These are phyloP conservation scores for Excoecaria cochinchinensis DNA, from an alignment of 345 rosid genomes.

Conservation along the genomic window DNA sequence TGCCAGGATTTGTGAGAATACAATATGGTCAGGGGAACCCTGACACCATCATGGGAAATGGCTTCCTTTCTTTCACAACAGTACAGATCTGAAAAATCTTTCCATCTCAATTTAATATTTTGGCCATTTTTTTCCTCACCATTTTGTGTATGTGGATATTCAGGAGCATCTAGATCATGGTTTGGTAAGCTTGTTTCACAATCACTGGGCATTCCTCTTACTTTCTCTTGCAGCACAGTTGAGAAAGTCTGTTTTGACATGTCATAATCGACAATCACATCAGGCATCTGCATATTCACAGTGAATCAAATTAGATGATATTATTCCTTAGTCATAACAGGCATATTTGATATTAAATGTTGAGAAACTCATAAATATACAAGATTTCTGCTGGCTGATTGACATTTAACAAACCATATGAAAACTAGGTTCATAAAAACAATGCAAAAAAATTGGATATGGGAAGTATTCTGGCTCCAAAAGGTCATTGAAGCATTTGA, in stretches of 20 bases:
- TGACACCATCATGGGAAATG: constrained; percentile 68
- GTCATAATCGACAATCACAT: constrained; percentile 76
- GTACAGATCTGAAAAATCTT: constrained; percentile 51
- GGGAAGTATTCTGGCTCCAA: neutral
- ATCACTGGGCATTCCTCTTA: constrained; percentile 30
- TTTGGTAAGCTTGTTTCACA: constrained; percentile 24
- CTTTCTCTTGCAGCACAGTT: constrained; percentile 63
- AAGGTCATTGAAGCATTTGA: neutral
- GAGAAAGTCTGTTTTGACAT: constrained; percentile 55
- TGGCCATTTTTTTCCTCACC: constrained; percentile 18
- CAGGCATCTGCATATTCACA: constrained; percentile 62
- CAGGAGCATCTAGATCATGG: constrained; percentile 23
- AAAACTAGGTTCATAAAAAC: neutral
- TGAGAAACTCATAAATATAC: neutral
- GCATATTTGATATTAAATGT: neutral
- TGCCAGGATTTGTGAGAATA: constrained; percentile 65
- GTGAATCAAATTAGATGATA: neutral
- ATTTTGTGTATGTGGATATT: constrained; percentile 17
- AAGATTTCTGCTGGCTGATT: neutral
- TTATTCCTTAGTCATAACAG: neutral
- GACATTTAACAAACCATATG: neutral
- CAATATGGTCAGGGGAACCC: constrained; percentile 71
- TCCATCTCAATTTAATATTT: constrained; percentile 42
- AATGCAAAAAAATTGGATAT: neutral
- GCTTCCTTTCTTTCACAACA: constrained; percentile 71